These are phyloP conservation scores for Gastrolobium bilobum DNA, from an alignment of 306 rosid genomes.

Conservation along the genomic window DNA sequence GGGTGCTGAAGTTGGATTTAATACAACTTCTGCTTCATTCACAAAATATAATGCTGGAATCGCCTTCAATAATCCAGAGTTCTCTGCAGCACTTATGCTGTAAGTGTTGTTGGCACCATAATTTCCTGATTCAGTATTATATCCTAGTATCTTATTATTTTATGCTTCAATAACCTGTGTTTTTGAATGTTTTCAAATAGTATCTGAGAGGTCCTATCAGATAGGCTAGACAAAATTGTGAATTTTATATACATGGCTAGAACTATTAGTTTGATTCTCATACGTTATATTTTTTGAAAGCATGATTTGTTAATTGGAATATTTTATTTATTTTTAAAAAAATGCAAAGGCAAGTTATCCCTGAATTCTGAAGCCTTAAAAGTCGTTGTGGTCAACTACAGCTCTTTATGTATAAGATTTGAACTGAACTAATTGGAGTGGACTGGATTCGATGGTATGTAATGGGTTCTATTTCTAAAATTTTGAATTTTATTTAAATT, in stretches of 20 bases:
- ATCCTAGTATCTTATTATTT: not conserved
- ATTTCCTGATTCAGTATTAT: conserved; percentile 30
- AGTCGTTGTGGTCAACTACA: conserved; percentile 6
- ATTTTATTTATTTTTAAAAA: not conserved
- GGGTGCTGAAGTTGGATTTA: conserved; percentile 95
- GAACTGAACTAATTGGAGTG: not conserved
- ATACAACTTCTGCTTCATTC: conserved; percentile 88
- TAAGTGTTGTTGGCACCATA: conserved; percentile 55
- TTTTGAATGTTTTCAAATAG: conserved; percentile 11
- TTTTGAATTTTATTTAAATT: conserved; percentile 14
- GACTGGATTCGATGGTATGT: not conserved
- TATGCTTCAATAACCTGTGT: not conserved
- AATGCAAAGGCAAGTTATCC: not conserved
- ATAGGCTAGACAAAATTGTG: conserved; percentile 5
- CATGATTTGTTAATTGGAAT: conserved; percentile 11
- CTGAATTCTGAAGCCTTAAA: conserved; percentile 1
- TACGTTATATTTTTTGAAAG: not conserved
- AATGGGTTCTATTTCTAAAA: not conserved
- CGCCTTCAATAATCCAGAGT: conserved; percentile 83
- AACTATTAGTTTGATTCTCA: conserved; percentile 5
- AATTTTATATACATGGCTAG: conserved; percentile 22
- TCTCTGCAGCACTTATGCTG: conserved; percentile 78
- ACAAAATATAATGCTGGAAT: conserved; percentile 86
- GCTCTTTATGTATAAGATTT: not conserved
- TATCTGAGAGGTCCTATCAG: conserved; percentile 14